Conservation (phyloP, 116 monocot species). For the Zostera marina region DNA sequence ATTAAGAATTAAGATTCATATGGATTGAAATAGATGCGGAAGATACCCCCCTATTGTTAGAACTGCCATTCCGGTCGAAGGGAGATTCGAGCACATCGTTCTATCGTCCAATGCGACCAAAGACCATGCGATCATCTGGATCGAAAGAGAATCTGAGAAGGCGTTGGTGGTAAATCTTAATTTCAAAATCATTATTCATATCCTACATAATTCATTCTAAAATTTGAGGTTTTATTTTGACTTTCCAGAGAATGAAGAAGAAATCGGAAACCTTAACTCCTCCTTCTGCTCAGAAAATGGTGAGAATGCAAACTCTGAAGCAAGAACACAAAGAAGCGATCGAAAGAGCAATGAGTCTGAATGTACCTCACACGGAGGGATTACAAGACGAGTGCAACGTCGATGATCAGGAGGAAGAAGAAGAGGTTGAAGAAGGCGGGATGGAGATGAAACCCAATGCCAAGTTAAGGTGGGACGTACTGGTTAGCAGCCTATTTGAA, state of each 20-base stretch:
- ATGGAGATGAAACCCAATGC: slow-evolving; percentile 15
- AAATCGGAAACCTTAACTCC: slow-evolving; percentile 6
- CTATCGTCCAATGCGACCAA: slow-evolving; percentile 74
- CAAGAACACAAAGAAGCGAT: slow-evolving; percentile 73
- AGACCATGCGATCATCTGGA: slow-evolving; percentile 80
- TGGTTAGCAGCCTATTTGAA: slow-evolving; percentile 50
- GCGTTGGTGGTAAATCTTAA: slow-evolving; percentile 41
- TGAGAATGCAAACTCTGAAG: slow-evolving; percentile 44
- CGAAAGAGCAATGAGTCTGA: slow-evolving; percentile 41
- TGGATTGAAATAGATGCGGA: slow-evolving; percentile 50
- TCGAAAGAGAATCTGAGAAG: slow-evolving; percentile 65
- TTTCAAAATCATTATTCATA: neutral
- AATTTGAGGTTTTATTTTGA: neutral
- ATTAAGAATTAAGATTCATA: neutral
- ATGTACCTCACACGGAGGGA: slow-evolving; percentile 46
- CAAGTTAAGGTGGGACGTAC: slow-evolving; percentile 47
- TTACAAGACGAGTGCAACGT: slow-evolving; percentile 14
- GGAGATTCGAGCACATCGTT: slow-evolving; percentile 86
- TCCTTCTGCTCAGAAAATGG: slow-evolving; percentile 47
- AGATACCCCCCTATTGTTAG: slow-evolving; percentile 78
- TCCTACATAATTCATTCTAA: neutral
- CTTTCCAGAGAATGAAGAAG: slow-evolving; percentile 54
- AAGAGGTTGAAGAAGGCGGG: too few relatives aligned
- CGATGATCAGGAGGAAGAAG: neutral
- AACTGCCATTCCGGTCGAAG: slow-evolving; percentile 89